Evolutionary conservation across 306 rosid species (phyloP).

Genomic region (Castanopsis chinensis): DNA sequence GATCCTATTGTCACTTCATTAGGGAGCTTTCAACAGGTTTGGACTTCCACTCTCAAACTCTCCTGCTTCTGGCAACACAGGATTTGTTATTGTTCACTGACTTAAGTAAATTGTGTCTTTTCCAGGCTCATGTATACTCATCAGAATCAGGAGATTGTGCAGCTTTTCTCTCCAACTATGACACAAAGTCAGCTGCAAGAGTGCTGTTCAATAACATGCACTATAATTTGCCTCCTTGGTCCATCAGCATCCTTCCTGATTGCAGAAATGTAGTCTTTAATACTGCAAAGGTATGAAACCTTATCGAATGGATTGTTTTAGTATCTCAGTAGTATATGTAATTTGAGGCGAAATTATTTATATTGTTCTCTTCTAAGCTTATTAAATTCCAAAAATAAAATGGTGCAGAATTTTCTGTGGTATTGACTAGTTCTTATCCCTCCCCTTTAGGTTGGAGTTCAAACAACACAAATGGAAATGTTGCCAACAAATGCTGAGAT

Average conservation of each 20-base stretch:
- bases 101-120: conserved; percentile 16
- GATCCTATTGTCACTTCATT: conserved; percentile 84
- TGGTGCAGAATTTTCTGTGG: conserved; percentile 4
- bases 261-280: conserved; percentile 88
- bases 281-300: conserved; percentile 76
- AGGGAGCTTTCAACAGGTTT: conserved; percentile 92
- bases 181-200: conserved; percentile 66
- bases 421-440: conserved; percentile 18
- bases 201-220: conserved; percentile 98
- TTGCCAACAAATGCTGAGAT: conserved; percentile 63
- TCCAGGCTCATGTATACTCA: conserved; percentile 79
- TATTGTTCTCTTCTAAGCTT: conserved; percentile 5
- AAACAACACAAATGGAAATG: conserved; percentile 95
- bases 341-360: conserved; percentile 6
- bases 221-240: conserved; percentile 97
- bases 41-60: conserved; percentile 8
- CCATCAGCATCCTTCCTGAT: conserved; percentile 93
- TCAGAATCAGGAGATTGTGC: conserved; percentile 85
- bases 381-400: conserved; percentile 3
- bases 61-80: not conserved
- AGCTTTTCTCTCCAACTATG: conserved; percentile 87
- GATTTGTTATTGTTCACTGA: conserved; percentile 29
- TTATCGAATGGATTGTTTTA: conserved; percentile 5
- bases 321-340: conserved; percentile 7
- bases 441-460: conserved; percentile 82